Evolutionary conservation across 768 basidiomycete genomes (phyloP).

Genomic region (Tremella fuciformis): DNA sequence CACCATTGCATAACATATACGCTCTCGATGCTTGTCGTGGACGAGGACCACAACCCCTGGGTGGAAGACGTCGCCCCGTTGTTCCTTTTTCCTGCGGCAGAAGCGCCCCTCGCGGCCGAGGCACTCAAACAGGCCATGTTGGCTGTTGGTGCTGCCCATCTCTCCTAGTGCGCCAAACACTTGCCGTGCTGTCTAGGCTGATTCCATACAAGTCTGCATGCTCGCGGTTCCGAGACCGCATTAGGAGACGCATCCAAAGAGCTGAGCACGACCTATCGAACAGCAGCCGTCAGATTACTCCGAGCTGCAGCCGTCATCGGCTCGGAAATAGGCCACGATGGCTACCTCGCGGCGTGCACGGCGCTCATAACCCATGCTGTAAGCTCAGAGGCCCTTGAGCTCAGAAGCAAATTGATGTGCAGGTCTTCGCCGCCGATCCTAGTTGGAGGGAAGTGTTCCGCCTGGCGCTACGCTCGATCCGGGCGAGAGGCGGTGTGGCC

Average conservation of each 20-base stretch:
- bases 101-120: conserved; percentile 8
- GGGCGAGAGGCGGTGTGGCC: conserved; percentile 7
- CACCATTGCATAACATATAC: conserved; percentile 33
- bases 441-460: conserved; percentile 20
- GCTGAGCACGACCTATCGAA: conserved; percentile 5
- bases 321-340: conserved; percentile 8
- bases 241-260: too few species aligned
- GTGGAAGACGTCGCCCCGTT: conserved; percentile 23
- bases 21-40: conserved; percentile 29
- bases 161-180: conserved; percentile 20
- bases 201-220: conserved; percentile 1
- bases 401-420: background rate
- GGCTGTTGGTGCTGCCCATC: conserved; percentile 24
- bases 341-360: conserved; percentile 15
- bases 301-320: conserved; percentile 9
- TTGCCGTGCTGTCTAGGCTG: background rate
- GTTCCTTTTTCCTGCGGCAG: conserved; percentile 16
- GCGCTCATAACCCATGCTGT: conserved; percentile 18
- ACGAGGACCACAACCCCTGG: conserved; percentile 34
- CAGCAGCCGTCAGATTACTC: conserved; percentile 3
- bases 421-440: conserved; percentile 16
- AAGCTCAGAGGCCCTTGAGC: background rate
- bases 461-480: conserved; percentile 5
- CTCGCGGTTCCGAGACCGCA: background rate
- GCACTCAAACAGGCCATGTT: conserved; percentile 21